phyloP scores from a whole-genome alignment of 1,139 yeast species.

The Suhomyces ambrosiae region DNA sequence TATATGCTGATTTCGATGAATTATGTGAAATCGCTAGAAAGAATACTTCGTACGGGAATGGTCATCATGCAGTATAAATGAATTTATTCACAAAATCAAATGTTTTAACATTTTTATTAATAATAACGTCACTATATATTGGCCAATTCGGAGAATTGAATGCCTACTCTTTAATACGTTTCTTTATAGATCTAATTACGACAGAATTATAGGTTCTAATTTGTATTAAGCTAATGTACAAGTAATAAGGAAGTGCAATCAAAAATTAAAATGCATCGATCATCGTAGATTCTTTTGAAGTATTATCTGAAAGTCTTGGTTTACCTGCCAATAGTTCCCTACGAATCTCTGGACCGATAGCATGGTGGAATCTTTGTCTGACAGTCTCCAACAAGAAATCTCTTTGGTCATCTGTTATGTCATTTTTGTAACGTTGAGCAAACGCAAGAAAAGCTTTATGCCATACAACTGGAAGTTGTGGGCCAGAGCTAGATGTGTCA shows the following conservation, averaged over 20 bases:
- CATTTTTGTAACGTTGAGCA: conserved; percentile 95
- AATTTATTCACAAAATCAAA: too few relatives aligned
- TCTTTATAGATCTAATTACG: background rate
- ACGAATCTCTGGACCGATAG: conserved; percentile 91
- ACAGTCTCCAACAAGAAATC: conserved; percentile 90
- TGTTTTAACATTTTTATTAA: too few relatives aligned
- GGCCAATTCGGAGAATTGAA: too few relatives aligned
- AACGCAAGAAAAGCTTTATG: conserved; percentile 92
- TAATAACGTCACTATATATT: too few relatives aligned
- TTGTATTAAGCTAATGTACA: conserved; percentile 11
- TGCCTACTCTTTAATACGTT: too few relatives aligned
- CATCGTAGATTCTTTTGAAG: conserved; percentile 38
- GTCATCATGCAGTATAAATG: too few relatives aligned
- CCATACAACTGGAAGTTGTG: conserved; percentile 93
- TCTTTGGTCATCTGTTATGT: conserved; percentile 95
- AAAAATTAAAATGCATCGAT: conserved; percentile 37
- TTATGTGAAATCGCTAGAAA: conserved; percentile 46
- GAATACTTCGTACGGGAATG: conserved; percentile 29
- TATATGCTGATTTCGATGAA: conserved; percentile 41
- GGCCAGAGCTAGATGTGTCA: conserved; percentile 39
- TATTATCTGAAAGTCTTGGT: conserved; percentile 37
- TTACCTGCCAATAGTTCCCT: conserved; percentile 87
- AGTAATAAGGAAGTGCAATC: conserved; percentile 1
- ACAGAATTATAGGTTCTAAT: background rate
- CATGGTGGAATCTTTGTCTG: conserved; percentile 85